Evolutionary conservation across 179 eudicot genomes (phyloP), one percentile per base, ranked within the genome.

Genomic region (Amaranthus tricolor): DNA sequence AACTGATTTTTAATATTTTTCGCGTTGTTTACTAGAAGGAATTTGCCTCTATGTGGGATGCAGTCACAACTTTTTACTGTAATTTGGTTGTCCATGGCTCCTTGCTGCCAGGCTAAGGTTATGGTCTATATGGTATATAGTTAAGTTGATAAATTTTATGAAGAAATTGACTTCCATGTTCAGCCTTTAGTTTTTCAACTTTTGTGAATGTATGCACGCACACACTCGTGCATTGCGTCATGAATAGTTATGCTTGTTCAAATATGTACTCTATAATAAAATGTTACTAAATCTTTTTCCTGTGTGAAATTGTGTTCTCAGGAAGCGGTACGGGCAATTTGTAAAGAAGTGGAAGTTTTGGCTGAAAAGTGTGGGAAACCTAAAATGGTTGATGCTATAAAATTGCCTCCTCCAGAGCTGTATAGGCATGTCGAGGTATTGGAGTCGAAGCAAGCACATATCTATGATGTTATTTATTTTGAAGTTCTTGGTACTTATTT

Each of bases 371-470:
- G 96, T 70, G 99, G 99, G 78, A 96, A 94, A 76, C 91, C 88
- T 68, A 96, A 96, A 90, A 88, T 96, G 99, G 76, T 89, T 47
- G 99, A 96, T 81, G 98, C 96, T 7, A 89, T 96, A 77, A 89
- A 84, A 79, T 83, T 96, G 83, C 98, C 99, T 24, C 99, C 99
- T 71, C 81, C 91, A 57, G 94, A 89, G 86, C 89, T 96, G 44
- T 93, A 91, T 77, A 86, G 63, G 72, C 85, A 87, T 79, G 93
- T 96, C 66, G 97, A 96, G 88, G 99, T 96, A 88, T 77, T 86
- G 65, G 53, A 66, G 53, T 66, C 53, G 44, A 74, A 73, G 15
- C 24, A 66, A 62, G 50, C 63, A 62, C 16, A 13, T 64, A 55
- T 65, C 16, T 52, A 31, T 14, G 51, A 75, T 2, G 52, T 63